Percentiles rank a stretch among this genome's conserved stretches.
phyloP scores from a whole-genome alignment of 495 filamentous ascomycete species.

The Aspergillus steynii region DNA sequence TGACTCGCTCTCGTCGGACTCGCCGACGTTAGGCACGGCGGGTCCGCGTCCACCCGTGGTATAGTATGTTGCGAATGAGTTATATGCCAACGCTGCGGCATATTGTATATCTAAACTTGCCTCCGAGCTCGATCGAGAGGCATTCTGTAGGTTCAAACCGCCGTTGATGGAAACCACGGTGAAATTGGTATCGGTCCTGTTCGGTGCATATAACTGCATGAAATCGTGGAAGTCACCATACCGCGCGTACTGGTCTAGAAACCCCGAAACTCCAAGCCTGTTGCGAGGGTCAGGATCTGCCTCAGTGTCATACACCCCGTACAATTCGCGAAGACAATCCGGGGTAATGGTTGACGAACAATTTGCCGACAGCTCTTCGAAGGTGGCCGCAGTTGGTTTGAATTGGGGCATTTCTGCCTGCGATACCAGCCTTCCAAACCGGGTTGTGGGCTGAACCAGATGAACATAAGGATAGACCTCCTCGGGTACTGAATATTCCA shows the following conservation, averaged over 20 bases:
- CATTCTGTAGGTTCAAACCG: slow-evolving; percentile 52
- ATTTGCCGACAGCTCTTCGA: slow-evolving; percentile 30
- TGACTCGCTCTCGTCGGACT: slow-evolving; percentile 41
- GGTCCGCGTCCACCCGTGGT: slow-evolving; percentile 64
- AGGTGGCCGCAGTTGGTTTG: slow-evolving; percentile 24
- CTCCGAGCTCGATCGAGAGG: slow-evolving; percentile 44
- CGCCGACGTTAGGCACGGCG: slow-evolving; percentile 54
- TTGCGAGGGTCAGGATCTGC: slow-evolving; percentile 40
- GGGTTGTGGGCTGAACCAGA: slow-evolving; percentile 58
- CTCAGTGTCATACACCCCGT: slow-evolving; percentile 53
- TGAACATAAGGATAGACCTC: slow-evolving; percentile 46
- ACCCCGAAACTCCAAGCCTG: slow-evolving; percentile 67
- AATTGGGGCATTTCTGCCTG: slow-evolving; percentile 24
- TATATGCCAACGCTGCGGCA: slow-evolving; percentile 59
- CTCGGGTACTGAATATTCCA: slow-evolving; percentile 59
- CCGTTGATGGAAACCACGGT: slow-evolving; percentile 61
- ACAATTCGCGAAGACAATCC: slow-evolving; percentile 58
- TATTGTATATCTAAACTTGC: slow-evolving; percentile 76
- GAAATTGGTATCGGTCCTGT: slow-evolving; percentile 58
- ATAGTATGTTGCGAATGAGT: slow-evolving; percentile 60
- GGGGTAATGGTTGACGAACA: slow-evolving; percentile 57
- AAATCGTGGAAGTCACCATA: slow-evolving; percentile 58
- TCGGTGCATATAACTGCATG: slow-evolving; percentile 50
- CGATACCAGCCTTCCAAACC: slow-evolving; percentile 43
- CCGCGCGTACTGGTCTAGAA: slow-evolving; percentile 64